These are phyloP conservation scores for Antrodiella citrinella DNA, from an alignment of 768 basidiomycete genomes.

Conservation along the genomic window DNA sequence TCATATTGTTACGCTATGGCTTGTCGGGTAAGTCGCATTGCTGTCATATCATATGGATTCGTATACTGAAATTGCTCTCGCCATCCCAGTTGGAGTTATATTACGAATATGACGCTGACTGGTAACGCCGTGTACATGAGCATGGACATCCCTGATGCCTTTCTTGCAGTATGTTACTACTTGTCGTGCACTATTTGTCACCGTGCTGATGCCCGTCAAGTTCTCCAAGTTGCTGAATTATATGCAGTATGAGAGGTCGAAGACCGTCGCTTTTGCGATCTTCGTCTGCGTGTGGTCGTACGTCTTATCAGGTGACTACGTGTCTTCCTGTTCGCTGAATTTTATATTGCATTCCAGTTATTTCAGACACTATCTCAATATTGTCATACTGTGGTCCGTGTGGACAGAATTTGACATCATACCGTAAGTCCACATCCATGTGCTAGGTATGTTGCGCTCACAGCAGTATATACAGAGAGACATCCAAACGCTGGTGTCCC, in stretches of 20 bases:
- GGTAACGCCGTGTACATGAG: conserved; percentile 91
- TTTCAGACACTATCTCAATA: conserved; percentile 88
- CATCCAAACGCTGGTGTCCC: conserved; percentile 48
- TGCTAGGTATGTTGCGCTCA: background rate
- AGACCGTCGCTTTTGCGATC: conserved; percentile 50
- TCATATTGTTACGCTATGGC: conserved; percentile 90
- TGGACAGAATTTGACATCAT: conserved; percentile 70
- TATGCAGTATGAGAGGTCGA: conserved; percentile 56
- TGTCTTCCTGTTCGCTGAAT: background rate
- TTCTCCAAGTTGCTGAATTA: conserved; percentile 87
- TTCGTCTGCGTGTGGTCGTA: conserved; percentile 80
- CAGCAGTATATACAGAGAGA: conserved; percentile 31
- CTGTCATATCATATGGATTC: background rate
- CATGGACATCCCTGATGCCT: conserved; percentile 93
- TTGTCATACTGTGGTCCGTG: conserved; percentile 81
- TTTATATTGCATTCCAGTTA: conserved; percentile 43
- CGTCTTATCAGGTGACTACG: conserved; percentile 23
- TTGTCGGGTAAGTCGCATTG: conserved; percentile 57
- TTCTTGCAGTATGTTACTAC: conserved; percentile 67
- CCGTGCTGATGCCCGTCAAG: too few species aligned
- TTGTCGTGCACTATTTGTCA: too few species aligned
- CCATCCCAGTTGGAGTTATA: conserved; percentile 68
- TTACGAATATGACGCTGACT: conserved; percentile 73
- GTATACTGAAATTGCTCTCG: background rate
- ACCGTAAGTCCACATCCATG: conserved; percentile 45